phyloP scores from a whole-genome alignment of 345 rosid genomes.

The Acer yangbiense region DNA sequence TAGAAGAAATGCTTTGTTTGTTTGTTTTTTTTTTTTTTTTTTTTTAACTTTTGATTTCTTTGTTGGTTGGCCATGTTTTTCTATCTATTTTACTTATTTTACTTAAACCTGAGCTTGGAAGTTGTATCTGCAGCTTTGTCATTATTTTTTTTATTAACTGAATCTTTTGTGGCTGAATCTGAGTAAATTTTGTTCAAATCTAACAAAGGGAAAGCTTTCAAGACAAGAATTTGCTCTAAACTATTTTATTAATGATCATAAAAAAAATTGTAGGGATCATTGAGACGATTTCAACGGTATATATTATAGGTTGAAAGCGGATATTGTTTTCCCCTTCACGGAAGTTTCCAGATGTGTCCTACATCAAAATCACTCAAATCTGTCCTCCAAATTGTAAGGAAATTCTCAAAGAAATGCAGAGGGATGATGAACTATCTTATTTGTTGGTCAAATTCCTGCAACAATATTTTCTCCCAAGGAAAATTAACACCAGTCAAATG shows the following conservation, averaged over 20 bases:
- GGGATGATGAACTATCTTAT: too few relatives aligned
- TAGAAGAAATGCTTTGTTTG: conserved; percentile 26
- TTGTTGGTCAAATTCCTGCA: not conserved
- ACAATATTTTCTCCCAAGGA: not conserved
- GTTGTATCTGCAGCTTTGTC: conserved; percentile 13
- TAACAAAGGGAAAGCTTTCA: too few relatives aligned
- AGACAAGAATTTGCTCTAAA: too few relatives aligned
- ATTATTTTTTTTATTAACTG: not conserved
- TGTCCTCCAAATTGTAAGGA: not conserved
- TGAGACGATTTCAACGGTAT: too few relatives aligned
- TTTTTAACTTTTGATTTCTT: conserved; percentile 18
- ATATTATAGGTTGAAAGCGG: too few relatives aligned
- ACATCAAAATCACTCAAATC: not conserved
- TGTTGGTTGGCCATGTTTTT: conserved; percentile 19
- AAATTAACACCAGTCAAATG: not conserved
- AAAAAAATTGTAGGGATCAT: too few relatives aligned
- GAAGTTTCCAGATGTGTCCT: too few relatives aligned
- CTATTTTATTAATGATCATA: too few relatives aligned
- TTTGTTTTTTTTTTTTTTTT: too few relatives aligned
- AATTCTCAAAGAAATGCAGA: too few relatives aligned
- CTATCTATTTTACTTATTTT: conserved; percentile 2
- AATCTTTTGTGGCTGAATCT: not conserved
- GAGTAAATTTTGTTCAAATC: not conserved
- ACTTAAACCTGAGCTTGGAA: conserved; percentile 16
- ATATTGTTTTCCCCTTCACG: too few relatives aligned